Evolutionary conservation across 768 basidiomycete genomes (phyloP).

Genomic region (Serendipita sp.): DNA sequence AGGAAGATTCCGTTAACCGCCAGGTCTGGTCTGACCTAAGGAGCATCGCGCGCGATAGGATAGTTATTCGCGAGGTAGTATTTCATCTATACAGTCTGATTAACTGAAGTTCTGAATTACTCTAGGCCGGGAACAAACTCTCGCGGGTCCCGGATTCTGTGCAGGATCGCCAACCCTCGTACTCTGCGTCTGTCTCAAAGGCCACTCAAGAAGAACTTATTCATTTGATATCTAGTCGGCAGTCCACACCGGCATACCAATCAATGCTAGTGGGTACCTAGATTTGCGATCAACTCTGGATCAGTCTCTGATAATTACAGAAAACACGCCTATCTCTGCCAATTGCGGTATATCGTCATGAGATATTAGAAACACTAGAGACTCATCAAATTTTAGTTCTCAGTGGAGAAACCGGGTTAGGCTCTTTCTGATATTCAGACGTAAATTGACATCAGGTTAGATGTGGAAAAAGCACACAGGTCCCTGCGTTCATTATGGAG

Average conservation of each 20-base stretch:
- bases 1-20: constrained; percentile 49
- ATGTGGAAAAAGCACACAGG: constrained; percentile 93
- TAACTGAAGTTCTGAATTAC: no score
- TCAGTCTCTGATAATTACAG: constrained; percentile 22
- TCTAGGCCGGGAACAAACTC: no score
- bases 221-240: constrained; percentile 42
- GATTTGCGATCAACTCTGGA: background rate
- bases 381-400: constrained; percentile 72
- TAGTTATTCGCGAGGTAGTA: constrained; percentile 13
- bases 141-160: no score
- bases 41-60: constrained; percentile 44
- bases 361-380: constrained; percentile 55
- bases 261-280: constrained; percentile 61
- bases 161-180: no score
- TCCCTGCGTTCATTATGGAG: constrained; percentile 87
- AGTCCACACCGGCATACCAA: constrained; percentile 51
- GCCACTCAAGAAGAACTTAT: constrained; percentile 30
- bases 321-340: constrained; percentile 60
- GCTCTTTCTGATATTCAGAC: constrained; percentile 14
- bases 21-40: constrained; percentile 53
- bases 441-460: constrained; percentile 12
- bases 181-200: no score
- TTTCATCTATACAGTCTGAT: no score
- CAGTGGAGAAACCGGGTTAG: constrained; percentile 62
- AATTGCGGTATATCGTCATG: constrained; percentile 64